Evolutionary conservation across 306 rosid species (phyloP), one percentile per base, ranked within the genome.

Genomic region (Cucurbita ficifolia): DNA sequence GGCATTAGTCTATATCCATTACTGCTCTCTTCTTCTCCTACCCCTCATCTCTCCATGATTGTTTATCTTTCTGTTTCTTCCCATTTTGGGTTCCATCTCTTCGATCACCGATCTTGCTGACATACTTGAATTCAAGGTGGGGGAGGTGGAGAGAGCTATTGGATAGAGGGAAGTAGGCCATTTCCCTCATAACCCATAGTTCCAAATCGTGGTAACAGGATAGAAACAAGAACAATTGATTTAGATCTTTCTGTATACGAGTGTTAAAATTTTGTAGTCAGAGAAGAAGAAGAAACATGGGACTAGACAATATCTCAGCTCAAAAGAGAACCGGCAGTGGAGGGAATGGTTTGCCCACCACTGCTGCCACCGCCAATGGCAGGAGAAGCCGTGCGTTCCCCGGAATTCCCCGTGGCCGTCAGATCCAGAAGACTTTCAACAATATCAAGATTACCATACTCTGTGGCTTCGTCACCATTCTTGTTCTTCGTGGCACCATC

Each of bases 401-500:
- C 9, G 54, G 46, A 29, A 55, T 84, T 2, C 90, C 92, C 0
- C 97, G 99, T 21, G 96, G 96, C 51, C 91, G 96, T 7, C 96
- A 94, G 97, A 86, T 89, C 84, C 87, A 84, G 53, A 95, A 91
- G 64, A 95, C 97, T 52, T 88, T 88, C 88, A 91, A 95, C 90
- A 95, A 89, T 76, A 77, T 95, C 79, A 95, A 91, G 83, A 91
- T 95, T 81, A 91, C 99, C 0, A 80, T 95, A 64, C 88, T 95
- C 50, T 95, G 99, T 63, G 99, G 99, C 60, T 95, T 95, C 79
- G 95, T 95, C 55, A 95, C 99, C 71, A 95, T 95, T 83, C 90
- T 95, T 46, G 99, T 95, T 58, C 96, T 95, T 10, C 96, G 99
- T 5, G 99, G 99, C 78, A 95, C 99, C 54, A 86, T 91, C 65